Base-by-base conservation (phyloP, 495 filamentous ascomycete genomes). In the Aspergillus ellipticus region DNA sequence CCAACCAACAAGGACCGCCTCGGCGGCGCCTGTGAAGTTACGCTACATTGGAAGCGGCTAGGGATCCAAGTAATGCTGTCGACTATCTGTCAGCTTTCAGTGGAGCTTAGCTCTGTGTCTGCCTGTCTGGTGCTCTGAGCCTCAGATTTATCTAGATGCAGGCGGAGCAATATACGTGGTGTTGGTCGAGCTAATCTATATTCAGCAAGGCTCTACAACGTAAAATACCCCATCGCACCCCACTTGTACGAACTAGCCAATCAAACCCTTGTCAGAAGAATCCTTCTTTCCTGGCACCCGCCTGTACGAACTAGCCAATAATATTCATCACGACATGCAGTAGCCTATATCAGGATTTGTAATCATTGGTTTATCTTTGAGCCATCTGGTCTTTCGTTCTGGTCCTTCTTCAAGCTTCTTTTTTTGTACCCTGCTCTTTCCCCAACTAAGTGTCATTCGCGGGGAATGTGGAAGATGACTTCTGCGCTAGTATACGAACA, bases 221-320 rank as follows among this genome's bases (percentile, higher is more conserved):
- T 17, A 56, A 19, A 50, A 56, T 48, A 51, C 49, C 49, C 19
- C 19, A n/a, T n/a, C n/a, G 35, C 54, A 33, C 26, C 49, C 54
- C 54, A 19, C 54, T 37, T 51, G 54, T 51, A 56, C 54, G 47
- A 51, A 51, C 17, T 9, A 43, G 41, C 54, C 54, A 56, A 51
- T 56, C 54, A 51, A 37, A 29, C 37, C 10, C 41, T 56, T 43
- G 11, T 41, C 37, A 41, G n/a, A 43, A 33, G n/a, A n/a, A n/a
- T n/a, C n/a, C n/a, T n/a, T n/a, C n/a, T n/a, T n/a, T n/a, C n/a
- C n/a, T n/a, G n/a, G n/a, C n/a, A 4, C 49, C 49, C 49, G 15
- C 35, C 13, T 56, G 54, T 56, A 56, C 54, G 54, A 56, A 35
- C 54, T 24, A 39, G 15, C 54, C 54, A 56, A 56, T 51, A 51